Conservation (phyloP, 495 filamentous ascomycete species). For the Daldinia caldariorum region DNA sequence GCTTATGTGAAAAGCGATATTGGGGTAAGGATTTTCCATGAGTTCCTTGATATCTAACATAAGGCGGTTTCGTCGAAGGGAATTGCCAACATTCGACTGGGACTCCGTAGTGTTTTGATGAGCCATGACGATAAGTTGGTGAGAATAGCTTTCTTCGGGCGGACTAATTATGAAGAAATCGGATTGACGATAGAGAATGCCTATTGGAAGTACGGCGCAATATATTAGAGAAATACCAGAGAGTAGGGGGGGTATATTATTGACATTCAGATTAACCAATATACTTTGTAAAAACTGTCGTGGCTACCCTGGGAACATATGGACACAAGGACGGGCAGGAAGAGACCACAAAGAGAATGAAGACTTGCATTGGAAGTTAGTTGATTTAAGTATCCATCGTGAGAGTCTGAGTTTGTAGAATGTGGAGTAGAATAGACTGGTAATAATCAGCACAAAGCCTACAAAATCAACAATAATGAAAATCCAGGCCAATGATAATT, state of each 20-base stretch:
- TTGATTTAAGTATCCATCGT: not conserved
- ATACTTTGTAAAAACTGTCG: not conserved
- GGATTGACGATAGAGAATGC: not conserved
- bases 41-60: conserved; percentile 60
- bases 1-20: conserved; percentile 50
- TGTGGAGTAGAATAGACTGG: not conserved
- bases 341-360: not conserved
- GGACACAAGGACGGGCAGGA: not conserved
- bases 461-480: not conserved
- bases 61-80: conserved; percentile 43
- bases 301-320: not conserved
- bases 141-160: not conserved
- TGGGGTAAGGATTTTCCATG: conserved; percentile 57
- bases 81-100: conserved; percentile 2
- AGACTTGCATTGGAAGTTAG: not conserved
- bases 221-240: not conserved
- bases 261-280: no score
- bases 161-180: not conserved
- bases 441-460: not conserved
- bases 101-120: not conserved
- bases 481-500: not conserved
- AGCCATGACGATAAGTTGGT: not conserved
- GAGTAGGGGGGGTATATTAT: no score
- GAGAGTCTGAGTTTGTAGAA: not conserved
- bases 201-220: not conserved